phyloP scores from a whole-genome alignment of 1,284 basidiomycete genomes.

The Grifola frondosa region DNA sequence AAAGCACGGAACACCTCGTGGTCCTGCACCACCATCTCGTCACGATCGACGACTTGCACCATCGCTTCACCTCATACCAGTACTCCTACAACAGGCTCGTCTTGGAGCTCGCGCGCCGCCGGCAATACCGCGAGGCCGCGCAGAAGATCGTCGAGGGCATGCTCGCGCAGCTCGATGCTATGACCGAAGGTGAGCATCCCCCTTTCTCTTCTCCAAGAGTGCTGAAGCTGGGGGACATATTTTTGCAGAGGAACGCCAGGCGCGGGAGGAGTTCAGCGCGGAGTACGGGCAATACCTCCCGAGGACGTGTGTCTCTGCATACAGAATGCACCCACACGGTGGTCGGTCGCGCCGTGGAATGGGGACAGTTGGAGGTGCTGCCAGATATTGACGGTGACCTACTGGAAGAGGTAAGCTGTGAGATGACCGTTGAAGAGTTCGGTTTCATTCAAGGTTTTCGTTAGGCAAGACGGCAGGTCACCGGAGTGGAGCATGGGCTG shows the following conservation, averaged over 20 bases:
- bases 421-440: neutral
- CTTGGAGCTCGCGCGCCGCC: conserved; percentile 68
- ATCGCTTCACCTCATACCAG: conserved; percentile 64
- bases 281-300: conserved; percentile 72
- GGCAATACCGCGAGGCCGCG: conserved; percentile 60
- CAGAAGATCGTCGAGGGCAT: conserved; percentile 66
- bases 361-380: conserved; percentile 54
- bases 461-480: conserved; percentile 14
- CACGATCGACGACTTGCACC: conserved; percentile 60
- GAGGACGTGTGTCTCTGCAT: conserved; percentile 75
- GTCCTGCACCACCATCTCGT: conserved; percentile 58
- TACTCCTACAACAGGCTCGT: conserved; percentile 70
- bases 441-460: no score
- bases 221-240: neutral
- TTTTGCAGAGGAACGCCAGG: conserved; percentile 61
- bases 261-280: conserved; percentile 66
- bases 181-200: conserved; percentile 56
- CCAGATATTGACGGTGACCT: conserved; percentile 61
- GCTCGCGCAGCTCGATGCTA: conserved; percentile 56
- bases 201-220: neutral
- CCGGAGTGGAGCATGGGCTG: conserved; percentile 7
- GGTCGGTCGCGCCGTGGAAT: conserved; percentile 58
- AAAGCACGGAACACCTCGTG: conserved; percentile 52
- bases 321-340: conserved; percentile 67
- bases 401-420: conserved; percentile 45